These are phyloP conservation scores for Plasmopara viticola DNA, from an alignment of 352 stramenopile genomes.

Conservation along the genomic window DNA sequence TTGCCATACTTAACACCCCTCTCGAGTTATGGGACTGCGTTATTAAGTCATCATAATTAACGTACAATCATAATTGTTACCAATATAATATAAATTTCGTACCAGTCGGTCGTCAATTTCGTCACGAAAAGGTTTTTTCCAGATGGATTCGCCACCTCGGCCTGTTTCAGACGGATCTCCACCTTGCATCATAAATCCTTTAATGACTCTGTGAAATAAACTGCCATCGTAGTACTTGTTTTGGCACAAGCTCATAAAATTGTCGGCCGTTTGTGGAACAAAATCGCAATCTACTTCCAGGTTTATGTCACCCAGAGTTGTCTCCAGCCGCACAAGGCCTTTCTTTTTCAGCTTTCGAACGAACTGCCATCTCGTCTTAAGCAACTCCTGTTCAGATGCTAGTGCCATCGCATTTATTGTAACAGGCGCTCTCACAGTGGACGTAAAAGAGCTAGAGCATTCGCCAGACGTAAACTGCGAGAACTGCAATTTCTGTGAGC, in stretches of 20 bases:
- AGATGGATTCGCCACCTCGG: conserved; percentile 91
- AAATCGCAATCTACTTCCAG: conserved; percentile 96
- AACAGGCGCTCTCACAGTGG: conserved; percentile 79
- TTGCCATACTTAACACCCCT: too few relatives aligned
- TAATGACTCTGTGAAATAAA: conserved; percentile 95
- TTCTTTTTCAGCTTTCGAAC: conserved; percentile 93
- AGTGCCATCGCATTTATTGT: conserved; percentile 47
- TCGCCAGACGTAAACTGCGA: conserved; percentile 87
- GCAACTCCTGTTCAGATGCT: conserved; percentile 50
- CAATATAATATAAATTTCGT: conserved; percentile 5
- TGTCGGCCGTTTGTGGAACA: conserved; percentile 92
- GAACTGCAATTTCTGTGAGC: conserved; percentile 41
- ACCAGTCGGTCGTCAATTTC: conserved; percentile 96
- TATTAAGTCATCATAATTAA: conserved; percentile 5
- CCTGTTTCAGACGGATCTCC: conserved; percentile 94
- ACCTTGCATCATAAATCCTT: conserved; percentile 95
- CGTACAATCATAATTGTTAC: not conserved
- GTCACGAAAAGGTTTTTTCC: conserved; percentile 91
- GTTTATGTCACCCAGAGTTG: conserved; percentile 92
- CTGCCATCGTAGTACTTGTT: conserved; percentile 92
- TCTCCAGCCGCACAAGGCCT: conserved; percentile 94
- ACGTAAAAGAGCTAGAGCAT: conserved; percentile 93
- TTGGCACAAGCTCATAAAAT: conserved; percentile 94
- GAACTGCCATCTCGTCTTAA: conserved; percentile 79
- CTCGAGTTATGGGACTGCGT: conserved; percentile 73